Conservation (phyloP, 2,329 filamentous ascomycete species). For the Bipolaris sorokiniana region DNA sequence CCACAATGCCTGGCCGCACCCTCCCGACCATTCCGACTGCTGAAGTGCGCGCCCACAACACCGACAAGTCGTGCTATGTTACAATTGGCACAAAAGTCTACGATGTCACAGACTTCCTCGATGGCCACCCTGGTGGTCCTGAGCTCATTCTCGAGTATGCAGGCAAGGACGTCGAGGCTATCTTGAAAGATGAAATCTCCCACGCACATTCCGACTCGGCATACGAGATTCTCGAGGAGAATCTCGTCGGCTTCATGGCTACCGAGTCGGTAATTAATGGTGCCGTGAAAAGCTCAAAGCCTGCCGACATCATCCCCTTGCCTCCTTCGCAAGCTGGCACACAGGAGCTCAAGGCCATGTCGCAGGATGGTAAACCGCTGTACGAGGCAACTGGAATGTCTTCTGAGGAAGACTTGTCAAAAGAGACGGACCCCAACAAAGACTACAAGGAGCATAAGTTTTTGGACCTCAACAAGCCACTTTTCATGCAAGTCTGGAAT, state of each 20-base stretch:
- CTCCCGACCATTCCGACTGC: slow-evolving; percentile 82
- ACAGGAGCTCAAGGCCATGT: slow-evolving; percentile 57
- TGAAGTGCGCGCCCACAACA: slow-evolving; percentile 83
- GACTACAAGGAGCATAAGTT: slow-evolving; percentile 96
- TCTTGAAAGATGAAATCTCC: slow-evolving; percentile 81
- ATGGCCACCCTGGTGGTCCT: slow-evolving; percentile 87
- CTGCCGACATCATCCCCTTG: slow-evolving; percentile 60
- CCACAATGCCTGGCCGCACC: slow-evolving; percentile 75
- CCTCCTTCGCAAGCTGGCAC: slow-evolving; percentile 58
- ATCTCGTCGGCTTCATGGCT: slow-evolving; percentile 79
- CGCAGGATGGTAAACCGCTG: slow-evolving; percentile 54
- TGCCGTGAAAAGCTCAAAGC: slow-evolving; percentile 55
- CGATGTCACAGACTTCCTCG: slow-evolving; percentile 90
- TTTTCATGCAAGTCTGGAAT: slow-evolving; percentile 86
- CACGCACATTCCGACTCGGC: slow-evolving; percentile 89
- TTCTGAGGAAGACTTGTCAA: slow-evolving; percentile 81
- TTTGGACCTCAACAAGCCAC: slow-evolving; percentile 81
- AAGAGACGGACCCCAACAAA: slow-evolving; percentile 75
- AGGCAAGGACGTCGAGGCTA: slow-evolving; percentile 82
- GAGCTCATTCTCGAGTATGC: slow-evolving; percentile 89
- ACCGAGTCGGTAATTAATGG: slow-evolving; percentile 63
- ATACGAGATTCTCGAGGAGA: slow-evolving; percentile 94
- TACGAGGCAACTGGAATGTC: slow-evolving; percentile 81
- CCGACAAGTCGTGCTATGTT: slow-evolving; percentile 86
- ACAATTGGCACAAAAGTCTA: slow-evolving; percentile 89